These are phyloP conservation scores for Magnusiomyces tetraspermus DNA, from an alignment of 1,139 yeast genomes.

Conservation along the genomic window DNA sequence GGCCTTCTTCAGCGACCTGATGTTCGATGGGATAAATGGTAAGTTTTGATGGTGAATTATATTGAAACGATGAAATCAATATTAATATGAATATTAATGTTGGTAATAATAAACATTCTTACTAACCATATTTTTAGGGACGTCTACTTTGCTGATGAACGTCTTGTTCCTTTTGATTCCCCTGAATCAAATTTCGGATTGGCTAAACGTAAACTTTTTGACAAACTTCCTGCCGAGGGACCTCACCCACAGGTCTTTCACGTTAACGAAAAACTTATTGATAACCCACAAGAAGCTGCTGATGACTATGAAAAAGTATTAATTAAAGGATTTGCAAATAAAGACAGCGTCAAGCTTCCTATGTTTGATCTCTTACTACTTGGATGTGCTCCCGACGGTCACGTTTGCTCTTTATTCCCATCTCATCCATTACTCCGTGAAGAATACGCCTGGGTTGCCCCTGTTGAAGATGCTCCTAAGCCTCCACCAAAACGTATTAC, in stretches of 20 bases:
- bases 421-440: conserved; percentile 84
- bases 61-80: no score
- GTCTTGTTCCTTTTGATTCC: conserved; percentile 80
- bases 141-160: conserved; percentile 91
- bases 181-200: conserved; percentile 84
- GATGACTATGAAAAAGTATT: conserved; percentile 81
- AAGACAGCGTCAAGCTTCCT: conserved; percentile 90
- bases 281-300: conserved; percentile 90
- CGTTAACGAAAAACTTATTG: conserved; percentile 65
- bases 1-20: conserved; percentile 68
- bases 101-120: no score
- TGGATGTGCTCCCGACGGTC: conserved; percentile 99
- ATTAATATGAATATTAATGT: no score
- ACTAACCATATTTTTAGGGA: no score
- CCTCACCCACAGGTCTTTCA: conserved; percentile 67
- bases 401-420: conserved; percentile 91
- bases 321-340: conserved; percentile 87
- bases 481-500: conserved; percentile 87
- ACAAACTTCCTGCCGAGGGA: conserved; percentile 42
- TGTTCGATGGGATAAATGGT: conserved; percentile 87
- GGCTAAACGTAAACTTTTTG: conserved; percentile 74
- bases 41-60: no score
- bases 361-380: conserved; percentile 81
- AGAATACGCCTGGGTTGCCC: conserved; percentile 91
- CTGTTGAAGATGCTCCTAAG: conserved; percentile 85